Evolutionary conservation across 129 eudicot species (phyloP), one percentile per base, ranked within the genome.

Genomic region (Helichrysum umbraculigerum): DNA sequence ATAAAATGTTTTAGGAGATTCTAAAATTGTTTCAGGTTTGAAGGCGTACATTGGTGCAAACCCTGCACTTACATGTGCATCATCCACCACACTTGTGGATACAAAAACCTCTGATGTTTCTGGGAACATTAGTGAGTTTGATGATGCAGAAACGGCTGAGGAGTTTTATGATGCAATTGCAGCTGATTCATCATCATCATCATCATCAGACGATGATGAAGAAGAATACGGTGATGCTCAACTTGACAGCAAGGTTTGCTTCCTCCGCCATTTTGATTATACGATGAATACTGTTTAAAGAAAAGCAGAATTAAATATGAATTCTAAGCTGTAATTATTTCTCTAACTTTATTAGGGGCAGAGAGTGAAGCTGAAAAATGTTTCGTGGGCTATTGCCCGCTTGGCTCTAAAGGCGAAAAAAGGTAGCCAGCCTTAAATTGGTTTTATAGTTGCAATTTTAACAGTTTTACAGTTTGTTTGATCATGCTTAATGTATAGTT

Each of bases 21-120:
- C 75, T 47, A 59, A 28, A 22, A 67, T 39, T 76, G 50, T 82
- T 67, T 64, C 75, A 91, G 97, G 97, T 78, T 80, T 95, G 68
- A 95, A 91, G 82, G 99, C 87, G 28, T 95, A 95, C 76, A 74
- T 95, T 65, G 96, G 88, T 72, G 99, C 99, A 79, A 95, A 89
- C 80, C 99, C 99, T 21, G 80, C 86, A 70, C 81, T 89, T 30
- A 75, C 77, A 16, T 47, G 59, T 79, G 91, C 79, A 42, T 82
- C 95, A 41, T 69, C 84, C 5, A 85, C 89, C 11, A 81, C 86
- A 44, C 58, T 85, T 33, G 60, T 89, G 60, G 85, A 78, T 16
- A 73, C 99, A 44, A 89, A 89, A 74, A 35, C 56, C 10, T 85
- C 92, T 73, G 87, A 82, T 84, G 83, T 65, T 75, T 85, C 91